Evolutionary conservation across 2,329 filamentous ascomycete species (phyloP).

Genomic region (Colletotrichum paranaense): DNA sequence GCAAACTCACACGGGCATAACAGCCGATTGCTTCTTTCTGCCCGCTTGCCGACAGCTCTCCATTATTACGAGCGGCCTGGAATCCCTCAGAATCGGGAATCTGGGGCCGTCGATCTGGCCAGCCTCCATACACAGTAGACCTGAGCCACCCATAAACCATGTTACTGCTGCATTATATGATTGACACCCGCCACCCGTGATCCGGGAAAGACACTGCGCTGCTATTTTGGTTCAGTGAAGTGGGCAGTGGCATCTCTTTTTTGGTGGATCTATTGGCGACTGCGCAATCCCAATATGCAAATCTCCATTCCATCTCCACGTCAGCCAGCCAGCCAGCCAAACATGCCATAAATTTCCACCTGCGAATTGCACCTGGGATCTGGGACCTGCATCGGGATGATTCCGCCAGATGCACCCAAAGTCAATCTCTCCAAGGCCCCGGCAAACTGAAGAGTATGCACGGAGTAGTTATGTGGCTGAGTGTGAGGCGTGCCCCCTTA

Average conservation of each 20-base stretch:
- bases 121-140: background rate
- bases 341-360: background rate
- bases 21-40: background rate
- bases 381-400: background rate
- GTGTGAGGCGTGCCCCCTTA: background rate
- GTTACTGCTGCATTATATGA: slow-evolving; percentile 1
- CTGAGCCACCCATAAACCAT: background rate
- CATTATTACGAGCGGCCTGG: slow-evolving; percentile 31
- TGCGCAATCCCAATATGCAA: background rate
- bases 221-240: slow-evolving; percentile 12
- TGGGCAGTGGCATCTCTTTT: background rate
- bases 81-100: slow-evolving; percentile 25
- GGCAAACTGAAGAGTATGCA: too few relatives aligned
- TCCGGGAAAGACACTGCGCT: background rate
- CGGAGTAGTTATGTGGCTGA: background rate
- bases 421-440: background rate
- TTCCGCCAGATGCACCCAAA: background rate
- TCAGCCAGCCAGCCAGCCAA: background rate
- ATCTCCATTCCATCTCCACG: background rate
- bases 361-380: background rate
- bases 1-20: background rate
- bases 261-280: background rate
- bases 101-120: slow-evolving; percentile 13
- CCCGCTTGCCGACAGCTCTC: background rate
- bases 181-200: background rate